phyloP scores from a whole-genome alignment of 169 alveolate species.

The Cryptosporidium muris region DNA sequence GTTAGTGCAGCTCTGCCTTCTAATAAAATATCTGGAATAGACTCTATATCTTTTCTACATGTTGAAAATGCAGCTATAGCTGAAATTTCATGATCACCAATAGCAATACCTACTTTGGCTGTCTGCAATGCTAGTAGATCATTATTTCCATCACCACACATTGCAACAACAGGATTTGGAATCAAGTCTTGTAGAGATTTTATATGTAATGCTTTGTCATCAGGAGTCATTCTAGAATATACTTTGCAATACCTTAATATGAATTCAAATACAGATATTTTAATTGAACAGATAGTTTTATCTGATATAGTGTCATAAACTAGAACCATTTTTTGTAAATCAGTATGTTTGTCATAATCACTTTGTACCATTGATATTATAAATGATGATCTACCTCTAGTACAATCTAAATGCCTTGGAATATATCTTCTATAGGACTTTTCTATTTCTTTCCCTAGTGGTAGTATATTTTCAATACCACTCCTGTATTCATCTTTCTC shows the following conservation, averaged over 20 bases:
- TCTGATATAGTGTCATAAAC: constrained; percentile 6
- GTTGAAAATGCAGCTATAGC: constrained; percentile 43
- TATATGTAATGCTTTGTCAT: constrained; percentile 55
- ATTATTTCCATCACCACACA: constrained; percentile 81
- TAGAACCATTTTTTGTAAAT: constrained; percentile 44
- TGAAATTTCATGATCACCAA: constrained; percentile 56
- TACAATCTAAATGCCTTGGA: constrained; percentile 36
- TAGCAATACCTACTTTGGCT: constrained; percentile 76
- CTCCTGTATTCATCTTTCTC: background rate
- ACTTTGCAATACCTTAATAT: constrained; percentile 59
- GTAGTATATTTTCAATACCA: background rate
- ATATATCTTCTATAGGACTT: background rate
- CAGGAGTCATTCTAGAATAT: constrained; percentile 69
- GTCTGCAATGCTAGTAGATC: constrained; percentile 76
- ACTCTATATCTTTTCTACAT: constrained; percentile 30
- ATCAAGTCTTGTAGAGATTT: constrained; percentile 26
- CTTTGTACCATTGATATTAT: background rate
- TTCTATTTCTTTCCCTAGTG: background rate
- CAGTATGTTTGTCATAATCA: background rate
- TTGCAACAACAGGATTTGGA: constrained; percentile 74
- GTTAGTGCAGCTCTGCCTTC: constrained; percentile 71
- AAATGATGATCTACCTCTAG: constrained; percentile 6
- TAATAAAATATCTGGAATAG: constrained; percentile 55
- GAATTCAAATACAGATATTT: constrained; percentile 49
- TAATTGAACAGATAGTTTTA: constrained; percentile 8